phyloP scores from a whole-genome alignment of 179 eudicot genomes.

The Silene coronaria region DNA sequence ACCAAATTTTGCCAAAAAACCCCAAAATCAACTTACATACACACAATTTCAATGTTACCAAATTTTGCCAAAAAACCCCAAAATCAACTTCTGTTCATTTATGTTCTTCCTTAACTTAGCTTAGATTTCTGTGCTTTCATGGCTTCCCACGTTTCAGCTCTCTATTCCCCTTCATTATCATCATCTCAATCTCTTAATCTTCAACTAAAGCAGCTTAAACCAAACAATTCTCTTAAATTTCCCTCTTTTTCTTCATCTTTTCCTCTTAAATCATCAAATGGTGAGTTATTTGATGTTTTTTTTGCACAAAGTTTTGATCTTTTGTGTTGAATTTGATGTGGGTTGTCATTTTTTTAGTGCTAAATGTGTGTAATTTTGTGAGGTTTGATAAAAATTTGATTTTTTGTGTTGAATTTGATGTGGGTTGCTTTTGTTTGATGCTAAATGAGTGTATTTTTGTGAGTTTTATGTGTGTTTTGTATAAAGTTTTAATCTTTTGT shows the following conservation, averaged over 20 bases:
- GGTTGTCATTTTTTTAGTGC: neutral
- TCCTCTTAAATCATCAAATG: slow-evolving; percentile 22
- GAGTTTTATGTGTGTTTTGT: too few species aligned
- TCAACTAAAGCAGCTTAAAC: neutral
- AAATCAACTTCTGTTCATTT: neutral
- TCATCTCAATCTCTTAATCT: slow-evolving; percentile 12
- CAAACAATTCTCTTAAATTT: slow-evolving; percentile 13
- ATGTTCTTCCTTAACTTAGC: neutral
- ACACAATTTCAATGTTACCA: slow-evolving; percentile 9
- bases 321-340: neutral
- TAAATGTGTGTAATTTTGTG: neutral
- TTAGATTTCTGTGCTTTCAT: slow-evolving; percentile 15
- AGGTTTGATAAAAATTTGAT: slow-evolving; percentile 8
- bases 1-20: slow-evolving; percentile 1
- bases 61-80: slow-evolving; percentile 5
- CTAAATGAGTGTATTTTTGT: neutral
- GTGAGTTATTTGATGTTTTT: slow-evolving; percentile 12
- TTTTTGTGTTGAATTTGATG: slow-evolving; percentile 10
- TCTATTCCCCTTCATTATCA: slow-evolving; percentile 29
- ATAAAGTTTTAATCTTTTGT: slow-evolving; percentile 4
- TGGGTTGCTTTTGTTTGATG: slow-evolving; percentile 8
- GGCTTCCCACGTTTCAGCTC: slow-evolving; percentile 44
- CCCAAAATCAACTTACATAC: slow-evolving; percentile 10
- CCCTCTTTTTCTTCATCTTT: slow-evolving; percentile 11
- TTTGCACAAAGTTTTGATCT: neutral